Conservation (phyloP, 2,329 filamentous ascomycete species). For the Raffaelea ambrosiae region DNA sequence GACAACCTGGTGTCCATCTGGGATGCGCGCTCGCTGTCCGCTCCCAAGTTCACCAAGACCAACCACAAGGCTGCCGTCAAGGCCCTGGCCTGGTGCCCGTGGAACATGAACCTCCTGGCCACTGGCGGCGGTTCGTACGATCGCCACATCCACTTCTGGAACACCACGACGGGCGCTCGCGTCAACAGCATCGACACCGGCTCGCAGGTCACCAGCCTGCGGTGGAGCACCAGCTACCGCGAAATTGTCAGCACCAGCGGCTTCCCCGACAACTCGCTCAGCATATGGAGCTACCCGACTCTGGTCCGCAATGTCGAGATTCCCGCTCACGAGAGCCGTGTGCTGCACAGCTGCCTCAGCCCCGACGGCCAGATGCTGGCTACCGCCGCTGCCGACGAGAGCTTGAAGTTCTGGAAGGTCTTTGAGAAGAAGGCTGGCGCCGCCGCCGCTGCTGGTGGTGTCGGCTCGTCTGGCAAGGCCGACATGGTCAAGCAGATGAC, state of each 20-base stretch:
- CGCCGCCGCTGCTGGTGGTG: constrained; percentile 53
- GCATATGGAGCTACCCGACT: constrained; percentile 98
- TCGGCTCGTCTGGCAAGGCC: constrained; percentile 67
- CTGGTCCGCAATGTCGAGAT: constrained; percentile 97
- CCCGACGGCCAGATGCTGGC: constrained; percentile 97
- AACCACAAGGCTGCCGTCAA: constrained; percentile 99
- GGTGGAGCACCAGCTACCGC: constrained; percentile 95
- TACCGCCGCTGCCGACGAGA: constrained; percentile 84
- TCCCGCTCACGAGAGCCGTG: constrained; percentile 91
- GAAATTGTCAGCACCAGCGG: constrained; percentile 97
- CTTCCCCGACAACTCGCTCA: constrained; percentile 98
- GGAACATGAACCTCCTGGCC: constrained; percentile 94
- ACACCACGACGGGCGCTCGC: constrained; percentile 92
- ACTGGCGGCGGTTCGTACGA: constrained; percentile 96
- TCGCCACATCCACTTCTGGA: constrained; percentile 99
- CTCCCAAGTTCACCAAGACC: constrained; percentile 98
- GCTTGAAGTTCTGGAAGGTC: constrained; percentile 99
- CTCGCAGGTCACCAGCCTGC: constrained; percentile 90
- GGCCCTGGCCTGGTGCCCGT: constrained; percentile 96
- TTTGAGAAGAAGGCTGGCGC: constrained; percentile 95
- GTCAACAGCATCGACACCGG: constrained; percentile 99
- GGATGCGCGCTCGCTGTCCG: constrained; percentile 87
- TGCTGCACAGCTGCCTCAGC: constrained; percentile 93
- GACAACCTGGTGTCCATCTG: constrained; percentile 99
- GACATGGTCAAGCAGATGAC: constrained; percentile 94